Evolutionary conservation across 352 stramenopile genomes (phyloP).

Genomic region (Pythium sukuiense): DNA sequence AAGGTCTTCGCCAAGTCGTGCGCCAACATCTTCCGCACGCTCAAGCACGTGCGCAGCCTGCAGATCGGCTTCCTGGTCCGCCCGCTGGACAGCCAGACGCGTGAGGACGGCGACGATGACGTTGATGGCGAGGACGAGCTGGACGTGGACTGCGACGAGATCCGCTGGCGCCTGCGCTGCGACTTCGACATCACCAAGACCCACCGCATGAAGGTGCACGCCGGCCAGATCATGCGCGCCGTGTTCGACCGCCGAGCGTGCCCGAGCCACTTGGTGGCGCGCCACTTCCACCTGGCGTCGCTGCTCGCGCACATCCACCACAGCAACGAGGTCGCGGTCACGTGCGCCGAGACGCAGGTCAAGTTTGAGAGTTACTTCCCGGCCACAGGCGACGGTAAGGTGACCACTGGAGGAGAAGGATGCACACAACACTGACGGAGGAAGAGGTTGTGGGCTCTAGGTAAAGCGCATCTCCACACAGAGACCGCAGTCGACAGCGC

Average conservation of each 20-base stretch:
- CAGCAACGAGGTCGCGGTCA: constrained; percentile 76
- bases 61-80: constrained; percentile 60
- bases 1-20: constrained; percentile 79
- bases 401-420: not conserved
- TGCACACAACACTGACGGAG: too few relatives aligned
- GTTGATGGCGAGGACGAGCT: constrained; percentile 36
- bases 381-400: constrained; percentile 45
- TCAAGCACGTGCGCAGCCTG: constrained; percentile 80
- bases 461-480: constrained; percentile 77
- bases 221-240: constrained; percentile 75
- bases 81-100: constrained; percentile 29
- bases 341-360: constrained; percentile 56
- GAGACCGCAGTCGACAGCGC: constrained; percentile 77
- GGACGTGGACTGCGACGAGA: constrained; percentile 62
- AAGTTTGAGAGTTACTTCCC: constrained; percentile 84
- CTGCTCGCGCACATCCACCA: constrained; percentile 81
- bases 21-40: constrained; percentile 78
- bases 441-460: constrained; percentile 7
- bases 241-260: constrained; percentile 67
- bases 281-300: constrained; percentile 75
- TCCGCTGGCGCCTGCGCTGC: constrained; percentile 69
- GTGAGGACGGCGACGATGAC: constrained; percentile 24
- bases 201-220: constrained; percentile 78
- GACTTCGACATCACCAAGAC: constrained; percentile 89
- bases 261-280: constrained; percentile 49